phyloP scores from a whole-genome alignment of 2,329 filamentous ascomycete species.

The Cercospora zeina region DNA sequence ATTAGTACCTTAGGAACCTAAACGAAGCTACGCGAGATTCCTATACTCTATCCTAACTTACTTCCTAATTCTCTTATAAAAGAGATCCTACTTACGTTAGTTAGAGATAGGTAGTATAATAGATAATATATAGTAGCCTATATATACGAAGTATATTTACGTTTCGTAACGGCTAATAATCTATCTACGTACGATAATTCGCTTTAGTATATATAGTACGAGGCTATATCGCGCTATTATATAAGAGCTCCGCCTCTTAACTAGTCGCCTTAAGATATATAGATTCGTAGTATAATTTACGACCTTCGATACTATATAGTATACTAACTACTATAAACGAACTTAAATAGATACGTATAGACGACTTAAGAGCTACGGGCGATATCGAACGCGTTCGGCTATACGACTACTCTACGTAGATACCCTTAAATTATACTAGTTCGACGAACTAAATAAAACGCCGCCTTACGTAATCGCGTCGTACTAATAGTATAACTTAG shows the following conservation, averaged over 20 bases:
- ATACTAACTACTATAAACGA: background rate
- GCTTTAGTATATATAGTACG: background rate
- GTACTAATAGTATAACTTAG: slow-evolving; percentile 22
- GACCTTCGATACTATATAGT: background rate
- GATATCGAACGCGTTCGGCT: background rate
- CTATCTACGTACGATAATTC: background rate
- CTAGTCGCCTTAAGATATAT: background rate
- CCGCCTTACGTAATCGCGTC: slow-evolving; percentile 24
- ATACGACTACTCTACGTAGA: background rate
- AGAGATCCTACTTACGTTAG: background rate
- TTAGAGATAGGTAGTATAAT: background rate
- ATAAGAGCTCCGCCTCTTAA: background rate
- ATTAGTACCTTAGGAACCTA: background rate
- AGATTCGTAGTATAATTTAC: background rate
- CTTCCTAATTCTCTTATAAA: background rate
- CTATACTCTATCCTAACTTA: background rate
- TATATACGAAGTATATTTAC: too few species aligned
- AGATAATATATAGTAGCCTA: background rate
- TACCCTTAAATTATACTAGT: background rate
- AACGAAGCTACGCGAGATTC: background rate
- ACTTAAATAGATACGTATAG: background rate
- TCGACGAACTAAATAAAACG: background rate
- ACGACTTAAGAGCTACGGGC: background rate
- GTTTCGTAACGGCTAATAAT: background rate
- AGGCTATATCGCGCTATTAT: background rate